These are phyloP conservation scores for Xylaria arbuscula DNA, from an alignment of 2,329 filamentous ascomycete species.

Conservation along the genomic window DNA sequence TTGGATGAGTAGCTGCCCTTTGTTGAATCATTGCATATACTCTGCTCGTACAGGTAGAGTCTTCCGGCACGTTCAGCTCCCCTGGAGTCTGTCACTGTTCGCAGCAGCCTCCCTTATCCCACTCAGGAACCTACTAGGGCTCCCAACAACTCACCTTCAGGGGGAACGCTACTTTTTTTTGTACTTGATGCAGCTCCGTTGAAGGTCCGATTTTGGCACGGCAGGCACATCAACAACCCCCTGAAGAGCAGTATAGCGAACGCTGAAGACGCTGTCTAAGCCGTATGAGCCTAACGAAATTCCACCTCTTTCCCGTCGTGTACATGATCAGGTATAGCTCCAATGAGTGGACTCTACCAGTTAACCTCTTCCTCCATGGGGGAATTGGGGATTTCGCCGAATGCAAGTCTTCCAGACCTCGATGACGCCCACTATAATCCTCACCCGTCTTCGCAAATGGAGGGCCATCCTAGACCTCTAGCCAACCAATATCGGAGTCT, in stretches of 20 bases:
- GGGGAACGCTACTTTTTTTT: neutral
- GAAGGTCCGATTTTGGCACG: constrained; percentile 13
- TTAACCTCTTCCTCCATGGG: constrained; percentile 63
- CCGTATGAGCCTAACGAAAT: constrained; percentile 8
- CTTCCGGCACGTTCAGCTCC: constrained; percentile 23
- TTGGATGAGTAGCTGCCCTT: constrained; percentile 41
- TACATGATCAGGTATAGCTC: constrained; percentile 37
- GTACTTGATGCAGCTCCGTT: constrained; percentile 1
- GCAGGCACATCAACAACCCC: constrained; percentile 6
- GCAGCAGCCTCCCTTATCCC: constrained; percentile 16
- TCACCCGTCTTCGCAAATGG: constrained; percentile 49
- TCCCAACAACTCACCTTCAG: neutral
- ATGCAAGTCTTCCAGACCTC: constrained; percentile 55
- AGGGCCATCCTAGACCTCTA: constrained; percentile 50
- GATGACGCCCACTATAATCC: constrained; percentile 56
- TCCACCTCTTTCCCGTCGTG: constrained; percentile 11
- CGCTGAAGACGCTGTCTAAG: constrained; percentile 18
- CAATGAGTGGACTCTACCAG: constrained; percentile 68
- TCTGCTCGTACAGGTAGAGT: constrained; percentile 28
- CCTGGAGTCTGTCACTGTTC: constrained; percentile 15
- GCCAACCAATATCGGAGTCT: constrained; percentile 59
- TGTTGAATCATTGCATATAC: constrained; percentile 24
- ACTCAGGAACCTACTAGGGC: constrained; percentile 3
- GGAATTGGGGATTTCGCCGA: constrained; percentile 54
- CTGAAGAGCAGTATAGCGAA: constrained; percentile 21